These are phyloP conservation scores for Aspergillus incahuasiensis DNA, from an alignment of 495 filamentous ascomycete species.

Conservation along the genomic window DNA sequence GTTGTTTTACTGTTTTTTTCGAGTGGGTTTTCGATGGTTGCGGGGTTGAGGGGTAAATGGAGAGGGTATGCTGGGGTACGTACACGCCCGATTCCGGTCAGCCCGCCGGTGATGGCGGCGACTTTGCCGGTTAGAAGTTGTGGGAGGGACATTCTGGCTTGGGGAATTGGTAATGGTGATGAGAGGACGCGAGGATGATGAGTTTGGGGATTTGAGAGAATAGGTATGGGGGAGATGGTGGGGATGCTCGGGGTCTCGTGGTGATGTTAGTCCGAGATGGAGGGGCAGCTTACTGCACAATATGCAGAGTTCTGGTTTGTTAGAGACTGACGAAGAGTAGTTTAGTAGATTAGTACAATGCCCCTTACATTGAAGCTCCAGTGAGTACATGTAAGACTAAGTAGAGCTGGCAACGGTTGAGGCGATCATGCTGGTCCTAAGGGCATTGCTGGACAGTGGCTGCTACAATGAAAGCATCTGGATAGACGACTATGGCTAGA, in stretches of 20 bases:
- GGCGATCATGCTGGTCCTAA: too few relatives aligned
- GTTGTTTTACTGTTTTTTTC: too few relatives aligned
- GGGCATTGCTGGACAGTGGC: too few relatives aligned
- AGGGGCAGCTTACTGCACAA: not conserved
- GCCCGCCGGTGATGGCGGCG: constrained; percentile 71
- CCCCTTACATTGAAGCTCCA: too few relatives aligned
- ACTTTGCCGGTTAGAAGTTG: constrained; percentile 58
- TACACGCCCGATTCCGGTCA: constrained; percentile 69
- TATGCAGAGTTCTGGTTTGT: too few relatives aligned
- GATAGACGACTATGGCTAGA: too few relatives aligned
- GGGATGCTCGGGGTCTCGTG: constrained; percentile 5
- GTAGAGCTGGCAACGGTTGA: too few relatives aligned
- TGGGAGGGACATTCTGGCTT: constrained; percentile 24
- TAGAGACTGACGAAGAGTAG: too few relatives aligned
- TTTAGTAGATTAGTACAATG: too few relatives aligned
- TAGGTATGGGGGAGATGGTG: not conserved
- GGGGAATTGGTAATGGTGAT: not conserved
- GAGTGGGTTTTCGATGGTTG: too few relatives aligned
- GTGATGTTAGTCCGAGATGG: not conserved
- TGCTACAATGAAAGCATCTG: too few relatives aligned
- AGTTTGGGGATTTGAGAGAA: not conserved
- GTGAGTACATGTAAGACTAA: too few relatives aligned
- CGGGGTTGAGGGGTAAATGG: not conserved
- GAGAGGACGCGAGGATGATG: not conserved
- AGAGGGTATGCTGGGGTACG: not conserved